Base-by-base conservation (phyloP, 139 green algal species). In the Deuterostichococcus epilithicus region DNA sequence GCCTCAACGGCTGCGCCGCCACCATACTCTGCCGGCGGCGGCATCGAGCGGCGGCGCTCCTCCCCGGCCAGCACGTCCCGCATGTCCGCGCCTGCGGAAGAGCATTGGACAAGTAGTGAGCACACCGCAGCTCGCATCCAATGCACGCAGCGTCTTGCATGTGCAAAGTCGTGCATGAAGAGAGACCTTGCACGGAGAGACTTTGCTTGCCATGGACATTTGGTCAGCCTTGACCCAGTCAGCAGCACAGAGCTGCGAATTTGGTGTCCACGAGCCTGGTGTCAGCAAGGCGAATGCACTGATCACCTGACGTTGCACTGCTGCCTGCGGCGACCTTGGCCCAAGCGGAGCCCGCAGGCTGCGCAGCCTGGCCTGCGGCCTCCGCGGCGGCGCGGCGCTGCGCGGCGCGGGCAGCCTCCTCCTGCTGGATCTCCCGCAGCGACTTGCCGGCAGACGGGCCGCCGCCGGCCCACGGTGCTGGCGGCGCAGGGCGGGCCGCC, bases 361-460 rank as follows among this genome's bases (percentile, higher is more conserved):
- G 36, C 37, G 70, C 39, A 66, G 68, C 70, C 36, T 35, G 13
- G 39, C 38, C 38, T 3, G 75, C 70, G 8, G 70, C 58, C 38
- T 42, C 52, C 36, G 81, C 44, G 3, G 67, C 34, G 5, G 77
- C 72, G 25, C 22, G 83, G 69, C 20, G 72, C 75, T 6, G 75
- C 75, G 87, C 86, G 28, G 86, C 86, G 1, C 73, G 70, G 37
- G 70, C 77, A 26, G 86, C 89, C 81, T 96, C 92, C 82, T 96
- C 91, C 76, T 86, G 75, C 77, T 94, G 86, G 70, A 96, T 94
- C 52, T 95, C 87, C 0, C 80, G 39, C 38, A 96, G 86, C 18
- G 86, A 90, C 80, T 90, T 90, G 37, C 59, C 71, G 23, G 38
- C 18, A 58, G 37, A 60, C 33, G 76, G 70, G 34, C 67, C 84